Conservation (phyloP, 202 grass and related monocot genomes). For the Elaeis oleifera region DNA sequence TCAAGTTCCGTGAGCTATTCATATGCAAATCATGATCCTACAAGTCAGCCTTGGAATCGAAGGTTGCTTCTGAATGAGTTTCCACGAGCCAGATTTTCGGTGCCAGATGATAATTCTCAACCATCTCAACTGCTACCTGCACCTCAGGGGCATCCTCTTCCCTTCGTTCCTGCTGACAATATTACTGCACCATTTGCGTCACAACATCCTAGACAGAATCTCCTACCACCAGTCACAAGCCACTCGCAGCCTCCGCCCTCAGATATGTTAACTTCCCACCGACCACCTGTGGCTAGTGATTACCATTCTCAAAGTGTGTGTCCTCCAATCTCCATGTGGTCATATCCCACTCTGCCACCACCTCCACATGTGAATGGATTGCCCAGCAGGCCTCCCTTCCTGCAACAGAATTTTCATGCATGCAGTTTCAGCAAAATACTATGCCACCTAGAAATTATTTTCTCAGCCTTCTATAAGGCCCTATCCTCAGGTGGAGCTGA, state of each 20-base stretch:
- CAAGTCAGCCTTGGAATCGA: background rate
- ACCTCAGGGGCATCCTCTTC: background rate
- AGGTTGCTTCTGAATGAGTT: background rate
- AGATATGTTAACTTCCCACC: slow-evolving; percentile 16
- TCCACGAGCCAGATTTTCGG: background rate
- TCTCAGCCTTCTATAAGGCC: slow-evolving; percentile 32
- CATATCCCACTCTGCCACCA: slow-evolving; percentile 8
- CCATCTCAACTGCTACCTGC: slow-evolving; percentile 5
- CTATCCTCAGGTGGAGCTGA: slow-evolving; percentile 24
- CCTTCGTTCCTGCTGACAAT: background rate
- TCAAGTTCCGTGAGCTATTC: background rate
- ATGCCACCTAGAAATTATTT: slow-evolving; percentile 30
- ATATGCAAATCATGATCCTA: background rate
- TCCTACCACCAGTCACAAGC: background rate
- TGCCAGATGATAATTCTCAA: slow-evolving; percentile 12
- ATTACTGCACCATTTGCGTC: slow-evolving; percentile 12
- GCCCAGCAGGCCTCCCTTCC: slow-evolving; percentile 19
- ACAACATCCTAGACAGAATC: slow-evolving; percentile 2
- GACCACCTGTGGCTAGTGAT: background rate
- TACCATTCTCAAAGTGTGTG: slow-evolving; percentile 24
- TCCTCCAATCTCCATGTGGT: slow-evolving; percentile 20
- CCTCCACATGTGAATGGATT: slow-evolving; percentile 21
- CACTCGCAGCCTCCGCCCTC: background rate
- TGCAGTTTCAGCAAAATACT: slow-evolving; percentile 37
- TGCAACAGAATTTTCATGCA: slow-evolving; percentile 26